Conservation (phyloP, 495 filamentous ascomycete genomes). For the Hypoxylon lienhwacheense region DNA sequence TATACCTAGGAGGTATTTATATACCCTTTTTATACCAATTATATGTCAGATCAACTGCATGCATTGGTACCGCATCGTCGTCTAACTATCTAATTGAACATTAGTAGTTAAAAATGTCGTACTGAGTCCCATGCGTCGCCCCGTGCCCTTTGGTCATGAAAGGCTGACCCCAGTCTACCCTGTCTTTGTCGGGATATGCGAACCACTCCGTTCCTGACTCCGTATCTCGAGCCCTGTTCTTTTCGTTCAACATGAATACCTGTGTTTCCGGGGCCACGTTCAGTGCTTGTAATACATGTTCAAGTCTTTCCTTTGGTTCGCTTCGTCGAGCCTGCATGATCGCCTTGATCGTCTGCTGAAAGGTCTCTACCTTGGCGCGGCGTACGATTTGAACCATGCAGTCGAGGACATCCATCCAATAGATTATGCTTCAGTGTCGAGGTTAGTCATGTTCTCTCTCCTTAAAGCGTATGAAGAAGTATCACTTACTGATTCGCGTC, state of each 20-base stretch:
- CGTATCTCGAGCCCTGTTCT: not conserved
- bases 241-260: constrained; percentile 6
- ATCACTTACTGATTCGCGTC: constrained; percentile 28
- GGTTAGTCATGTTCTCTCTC: not conserved
- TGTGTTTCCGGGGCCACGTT: constrained; percentile 2
- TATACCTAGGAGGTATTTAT: too few relatives aligned
- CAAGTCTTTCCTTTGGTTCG: not conserved
- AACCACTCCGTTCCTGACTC: not conserved
- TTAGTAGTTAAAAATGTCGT: not conserved
- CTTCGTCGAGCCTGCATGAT: not conserved
- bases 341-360: not conserved
- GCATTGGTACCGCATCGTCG: too few relatives aligned
- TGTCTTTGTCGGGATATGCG: constrained; percentile 25
- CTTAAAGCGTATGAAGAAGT: not conserved
- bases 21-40: too few relatives aligned
- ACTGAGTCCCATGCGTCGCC: constrained; percentile 19
- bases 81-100: not conserved
- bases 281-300: constrained; percentile 4
- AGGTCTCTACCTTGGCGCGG: not conserved
- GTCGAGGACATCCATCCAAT: constrained; percentile 23
- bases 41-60: too few relatives aligned
- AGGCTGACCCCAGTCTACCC: constrained; percentile 26
- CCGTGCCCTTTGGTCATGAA: constrained; percentile 13
- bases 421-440: constrained; percentile 15
- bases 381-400: constrained; percentile 12